Evolutionary conservation across 2,329 filamentous ascomycete species (phyloP).

Genomic region (Fusarium beomiforme): DNA sequence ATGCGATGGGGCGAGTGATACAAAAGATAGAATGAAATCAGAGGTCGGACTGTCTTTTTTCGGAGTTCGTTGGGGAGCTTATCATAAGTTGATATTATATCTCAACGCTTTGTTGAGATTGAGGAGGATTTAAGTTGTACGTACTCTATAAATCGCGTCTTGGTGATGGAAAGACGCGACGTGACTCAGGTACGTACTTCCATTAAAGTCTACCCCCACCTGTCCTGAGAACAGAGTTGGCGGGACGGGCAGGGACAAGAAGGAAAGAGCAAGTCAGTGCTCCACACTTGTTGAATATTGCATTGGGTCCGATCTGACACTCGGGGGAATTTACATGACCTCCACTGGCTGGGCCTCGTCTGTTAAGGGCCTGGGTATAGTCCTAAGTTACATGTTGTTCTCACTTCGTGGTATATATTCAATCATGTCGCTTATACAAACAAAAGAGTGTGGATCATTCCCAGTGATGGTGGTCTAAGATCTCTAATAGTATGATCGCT

Average conservation of each 20-base stretch:
- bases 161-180: background rate
- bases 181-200: conserved; percentile 15
- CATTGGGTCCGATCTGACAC: background rate
- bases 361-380: background rate
- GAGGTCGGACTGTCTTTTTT: too few relatives aligned
- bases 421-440: background rate
- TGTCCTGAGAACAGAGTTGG: background rate
- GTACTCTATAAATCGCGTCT: background rate
- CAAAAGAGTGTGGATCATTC: background rate
- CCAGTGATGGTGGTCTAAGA: background rate
- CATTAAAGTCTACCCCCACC: background rate
- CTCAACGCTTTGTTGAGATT: background rate
- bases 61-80: background rate
- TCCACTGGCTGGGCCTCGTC: background rate
- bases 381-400: background rate
- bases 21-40: background rate
- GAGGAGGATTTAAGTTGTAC: background rate
- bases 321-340: background rate
- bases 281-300: background rate
- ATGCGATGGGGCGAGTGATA: background rate
- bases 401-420: background rate
- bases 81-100: background rate
- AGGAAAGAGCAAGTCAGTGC: background rate
- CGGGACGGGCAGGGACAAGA: background rate
- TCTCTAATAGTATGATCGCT: conserved; percentile 19